Conservation (phyloP, 257 asterid species). For the Solanum tarapatanum region DNA sequence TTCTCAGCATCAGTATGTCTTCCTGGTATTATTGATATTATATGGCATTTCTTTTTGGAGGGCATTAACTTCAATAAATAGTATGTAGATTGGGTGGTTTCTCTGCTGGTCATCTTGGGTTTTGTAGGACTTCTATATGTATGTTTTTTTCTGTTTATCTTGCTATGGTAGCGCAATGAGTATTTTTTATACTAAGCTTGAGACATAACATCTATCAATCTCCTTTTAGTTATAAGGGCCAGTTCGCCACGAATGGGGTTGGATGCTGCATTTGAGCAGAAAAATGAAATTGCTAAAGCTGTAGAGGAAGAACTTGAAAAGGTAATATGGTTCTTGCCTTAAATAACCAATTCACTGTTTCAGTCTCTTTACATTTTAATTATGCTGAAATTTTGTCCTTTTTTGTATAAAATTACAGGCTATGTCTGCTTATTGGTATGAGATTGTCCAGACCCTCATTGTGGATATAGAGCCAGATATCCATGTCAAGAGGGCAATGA, state of each 20-base stretch:
- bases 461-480: constrained; percentile 34
- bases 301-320: constrained; percentile 34
- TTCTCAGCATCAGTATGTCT: not conserved
- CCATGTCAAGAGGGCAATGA: constrained; percentile 29
- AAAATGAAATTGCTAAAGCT: constrained; percentile 28
- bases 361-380: not conserved
- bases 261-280: constrained; percentile 30
- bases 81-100: not conserved
- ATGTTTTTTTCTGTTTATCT: not conserved
- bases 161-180: not conserved
- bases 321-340: constrained; percentile 1
- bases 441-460: constrained; percentile 31
- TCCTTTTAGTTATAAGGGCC: constrained; percentile 25
- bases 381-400: not conserved
- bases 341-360: not conserved
- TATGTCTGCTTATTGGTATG: constrained; percentile 24
- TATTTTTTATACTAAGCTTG: not conserved
- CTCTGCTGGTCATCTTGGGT: not conserved
- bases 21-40: not conserved
- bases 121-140: not conserved
- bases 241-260: constrained; percentile 20
- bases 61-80: not conserved
- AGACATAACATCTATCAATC: not conserved
- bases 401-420: constrained; percentile 9
- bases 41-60: not conserved